Evolutionary conservation across 495 filamentous ascomycete genomes (phyloP).

Genomic region (Xylaria grammica): DNA sequence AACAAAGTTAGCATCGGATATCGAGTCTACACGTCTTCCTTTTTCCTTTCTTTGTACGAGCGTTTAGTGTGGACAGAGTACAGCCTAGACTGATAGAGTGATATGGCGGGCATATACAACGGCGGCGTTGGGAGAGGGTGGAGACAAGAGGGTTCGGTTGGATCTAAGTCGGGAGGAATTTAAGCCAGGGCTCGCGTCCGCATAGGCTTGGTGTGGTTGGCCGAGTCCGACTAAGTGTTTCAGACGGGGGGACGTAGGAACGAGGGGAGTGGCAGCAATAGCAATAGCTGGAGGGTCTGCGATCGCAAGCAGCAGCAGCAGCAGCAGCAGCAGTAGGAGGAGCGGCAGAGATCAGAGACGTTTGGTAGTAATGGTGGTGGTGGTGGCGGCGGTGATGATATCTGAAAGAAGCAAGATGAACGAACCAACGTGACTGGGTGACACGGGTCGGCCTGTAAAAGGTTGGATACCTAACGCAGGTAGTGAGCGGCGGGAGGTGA

Average conservation of each 20-base stretch:
- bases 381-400: background rate
- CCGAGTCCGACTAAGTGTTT: constrained; percentile 17
- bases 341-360: background rate
- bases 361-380: background rate
- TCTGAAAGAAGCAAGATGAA: background rate
- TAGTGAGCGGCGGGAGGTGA: constrained; percentile 8
- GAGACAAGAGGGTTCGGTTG: constrained; percentile 1
- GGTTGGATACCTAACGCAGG: too few relatives aligned
- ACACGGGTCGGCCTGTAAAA: background rate
- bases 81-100: background rate
- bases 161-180: constrained; percentile 1
- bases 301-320: background rate
- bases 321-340: background rate
- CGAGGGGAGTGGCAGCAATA: constrained; percentile 13
- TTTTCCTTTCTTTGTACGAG: too few relatives aligned
- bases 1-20: background rate
- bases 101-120: background rate
- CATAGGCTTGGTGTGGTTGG: constrained; percentile 4
- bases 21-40: too few relatives aligned
- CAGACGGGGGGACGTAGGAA: constrained; percentile 15
- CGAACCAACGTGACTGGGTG: background rate
- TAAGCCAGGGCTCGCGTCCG: constrained; percentile 10
- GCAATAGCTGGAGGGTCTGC: background rate
- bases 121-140: background rate
- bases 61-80: too few relatives aligned